Percentiles rank a stretch among this genome's conserved stretches.
Evolutionary conservation across 345 rosid genomes (phyloP).

Genomic region (Moricandia arvensis): DNA sequence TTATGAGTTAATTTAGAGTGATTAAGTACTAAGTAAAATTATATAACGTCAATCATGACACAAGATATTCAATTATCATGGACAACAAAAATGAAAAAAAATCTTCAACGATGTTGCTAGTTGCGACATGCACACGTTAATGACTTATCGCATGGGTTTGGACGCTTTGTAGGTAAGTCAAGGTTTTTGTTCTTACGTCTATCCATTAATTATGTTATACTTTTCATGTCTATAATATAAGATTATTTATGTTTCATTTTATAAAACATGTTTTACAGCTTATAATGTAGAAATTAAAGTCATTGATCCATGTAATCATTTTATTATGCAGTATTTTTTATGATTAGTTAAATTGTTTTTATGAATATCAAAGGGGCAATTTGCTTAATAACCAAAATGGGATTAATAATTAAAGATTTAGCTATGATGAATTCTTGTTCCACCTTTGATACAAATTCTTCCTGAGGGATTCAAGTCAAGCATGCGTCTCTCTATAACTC

Average conservation of each 20-base stretch:
- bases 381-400: neutral
- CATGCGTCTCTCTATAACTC: conserved; percentile 26
- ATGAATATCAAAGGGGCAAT: neutral
- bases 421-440: neutral
- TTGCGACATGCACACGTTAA: neutral
- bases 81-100: neutral
- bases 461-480: conserved; percentile 14
- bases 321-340: neutral
- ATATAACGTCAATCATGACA: neutral
- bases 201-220: no score
- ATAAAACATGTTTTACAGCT: neutral
- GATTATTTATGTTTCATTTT: neutral
- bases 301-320: neutral
- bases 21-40: neutral
- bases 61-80: neutral
- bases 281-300: neutral
- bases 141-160: conserved; percentile 13
- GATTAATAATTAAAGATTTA: neutral
- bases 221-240: neutral
- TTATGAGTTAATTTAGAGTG: neutral
- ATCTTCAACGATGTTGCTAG: neutral
- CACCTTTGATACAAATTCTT: conserved; percentile 25
- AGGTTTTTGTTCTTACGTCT: neutral
- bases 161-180: neutral
- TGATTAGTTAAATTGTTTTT: neutral